A percentile compares a stretch with the other conserved stretches of the same genome.
phyloP scores from a whole-genome alignment of 306 rosid genomes.

The Gynostemma pentaphyllum region DNA sequence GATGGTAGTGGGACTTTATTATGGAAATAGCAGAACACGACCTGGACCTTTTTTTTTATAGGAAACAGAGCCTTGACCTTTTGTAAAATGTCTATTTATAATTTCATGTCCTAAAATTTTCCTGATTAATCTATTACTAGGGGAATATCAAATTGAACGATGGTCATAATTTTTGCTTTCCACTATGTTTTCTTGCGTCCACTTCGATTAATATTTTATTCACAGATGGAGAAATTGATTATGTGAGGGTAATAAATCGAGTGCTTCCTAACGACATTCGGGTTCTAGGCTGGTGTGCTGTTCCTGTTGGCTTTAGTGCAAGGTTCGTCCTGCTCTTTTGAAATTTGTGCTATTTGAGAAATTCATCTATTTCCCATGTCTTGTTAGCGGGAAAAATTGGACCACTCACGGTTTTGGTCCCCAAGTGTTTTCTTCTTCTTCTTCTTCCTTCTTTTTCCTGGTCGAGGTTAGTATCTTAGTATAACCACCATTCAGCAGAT shows the following conservation, averaged over 20 bases:
- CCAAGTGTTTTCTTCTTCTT: background rate
- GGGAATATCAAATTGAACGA: background rate
- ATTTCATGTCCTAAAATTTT: background rate
- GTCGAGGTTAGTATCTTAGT: background rate
- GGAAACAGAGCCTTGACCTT: background rate
- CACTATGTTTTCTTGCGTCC: background rate
- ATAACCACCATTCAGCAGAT: background rate
- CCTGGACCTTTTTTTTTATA: background rate
- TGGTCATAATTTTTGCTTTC: background rate
- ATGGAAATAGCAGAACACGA: background rate
- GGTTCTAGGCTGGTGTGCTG: slow-evolving; percentile 78
- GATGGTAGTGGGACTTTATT: background rate
- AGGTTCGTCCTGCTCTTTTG: slow-evolving; percentile 45
- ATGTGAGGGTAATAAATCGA: slow-evolving; percentile 80
- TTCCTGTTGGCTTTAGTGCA: slow-evolving; percentile 75
- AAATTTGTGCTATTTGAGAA: slow-evolving; percentile 12
- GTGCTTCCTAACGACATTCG: slow-evolving; percentile 79
- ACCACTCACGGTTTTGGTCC: no score
- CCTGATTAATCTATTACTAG: background rate
- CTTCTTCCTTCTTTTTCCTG: background rate
- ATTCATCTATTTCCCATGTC: background rate
- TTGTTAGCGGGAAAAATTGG: background rate
- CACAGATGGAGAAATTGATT: slow-evolving; percentile 74
- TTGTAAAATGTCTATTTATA: background rate
- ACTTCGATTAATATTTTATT: slow-evolving; percentile 10